Evolutionary conservation across 441 rosid species (phyloP).

Genomic region (Flueggea neowawraea): DNA sequence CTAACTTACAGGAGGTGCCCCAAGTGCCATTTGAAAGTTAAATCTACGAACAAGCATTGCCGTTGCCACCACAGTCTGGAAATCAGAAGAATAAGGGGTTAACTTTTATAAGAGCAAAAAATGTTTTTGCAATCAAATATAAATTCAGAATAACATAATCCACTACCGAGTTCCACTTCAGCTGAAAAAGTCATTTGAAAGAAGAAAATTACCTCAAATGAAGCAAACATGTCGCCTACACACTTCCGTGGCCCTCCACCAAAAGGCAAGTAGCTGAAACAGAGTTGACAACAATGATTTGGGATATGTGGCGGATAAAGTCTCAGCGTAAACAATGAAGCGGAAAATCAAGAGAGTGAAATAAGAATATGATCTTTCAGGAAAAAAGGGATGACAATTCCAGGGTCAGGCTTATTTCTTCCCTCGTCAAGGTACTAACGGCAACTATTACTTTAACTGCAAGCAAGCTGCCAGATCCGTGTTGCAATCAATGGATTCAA

Average conservation of each 20-base stretch:
- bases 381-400: too few relatives aligned
- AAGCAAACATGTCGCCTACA: conserved; percentile 94
- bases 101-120: background rate
- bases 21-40: conserved; percentile 74
- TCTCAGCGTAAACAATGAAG: background rate
- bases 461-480: too few relatives aligned
- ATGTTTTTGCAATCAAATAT: too few relatives aligned
- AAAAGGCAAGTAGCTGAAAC: conserved; percentile 92
- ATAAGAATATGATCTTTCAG: too few relatives aligned
- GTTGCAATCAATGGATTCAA: too few relatives aligned
- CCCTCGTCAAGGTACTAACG: too few relatives aligned
- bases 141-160: too few relatives aligned
- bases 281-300: background rate
- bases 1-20: conserved; percentile 83
- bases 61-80: conserved; percentile 79
- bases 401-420: too few relatives aligned
- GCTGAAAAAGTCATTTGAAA: background rate
- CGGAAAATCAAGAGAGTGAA: background rate
- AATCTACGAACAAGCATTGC: conserved; percentile 90
- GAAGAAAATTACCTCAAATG: conserved; percentile 65
- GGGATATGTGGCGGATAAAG: background rate
- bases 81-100: conserved; percentile 9
- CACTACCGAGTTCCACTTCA: background rate
- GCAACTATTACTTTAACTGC: too few relatives aligned
- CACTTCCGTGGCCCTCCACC: conserved; percentile 99